Evolutionary conservation across 306 rosid genomes (phyloP).

Genomic region (Gleditsia sinensis): DNA sequence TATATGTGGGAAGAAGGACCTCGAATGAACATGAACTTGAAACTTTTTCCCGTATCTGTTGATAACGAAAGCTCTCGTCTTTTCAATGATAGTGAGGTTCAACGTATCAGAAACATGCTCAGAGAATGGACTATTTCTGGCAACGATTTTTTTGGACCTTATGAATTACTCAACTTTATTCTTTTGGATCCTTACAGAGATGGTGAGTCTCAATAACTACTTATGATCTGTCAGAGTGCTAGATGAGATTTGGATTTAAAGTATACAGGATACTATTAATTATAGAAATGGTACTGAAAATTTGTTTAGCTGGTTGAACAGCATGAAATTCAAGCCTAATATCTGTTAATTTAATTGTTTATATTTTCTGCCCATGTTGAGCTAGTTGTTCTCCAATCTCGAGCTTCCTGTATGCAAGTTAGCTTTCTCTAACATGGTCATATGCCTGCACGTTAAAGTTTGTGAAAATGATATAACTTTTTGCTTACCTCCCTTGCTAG

Average conservation of each 20-base stretch:
- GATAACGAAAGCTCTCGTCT: not conserved
- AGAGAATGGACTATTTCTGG: slow-evolving; percentile 68
- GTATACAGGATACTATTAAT: not conserved
- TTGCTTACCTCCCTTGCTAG: slow-evolving; percentile 1
- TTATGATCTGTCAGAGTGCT: slow-evolving; percentile 21
- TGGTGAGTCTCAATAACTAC: slow-evolving; percentile 59
- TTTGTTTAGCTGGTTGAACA: slow-evolving; percentile 21
- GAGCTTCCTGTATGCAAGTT: slow-evolving; percentile 8
- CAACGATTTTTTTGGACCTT: slow-evolving; percentile 72
- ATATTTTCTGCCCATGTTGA: not conserved
- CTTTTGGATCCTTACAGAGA: slow-evolving; percentile 51
- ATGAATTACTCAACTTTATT: slow-evolving; percentile 59
- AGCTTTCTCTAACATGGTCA: not conserved
- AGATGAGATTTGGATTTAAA: slow-evolving; percentile 5
- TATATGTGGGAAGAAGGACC: slow-evolving; percentile 70
- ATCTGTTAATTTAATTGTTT: slow-evolving; percentile 1
- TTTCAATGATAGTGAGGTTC: slow-evolving; percentile 65
- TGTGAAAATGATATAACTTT: not conserved
- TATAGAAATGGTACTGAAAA: not conserved
- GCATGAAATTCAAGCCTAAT: slow-evolving; percentile 5
- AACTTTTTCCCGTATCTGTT: slow-evolving; percentile 63
- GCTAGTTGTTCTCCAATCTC: slow-evolving; percentile 5
- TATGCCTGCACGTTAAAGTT: slow-evolving; percentile 11
- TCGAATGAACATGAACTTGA: slow-evolving; percentile 69
- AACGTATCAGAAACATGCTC: slow-evolving; percentile 54